Evolutionary conservation across 1,284 basidiomycete genomes (phyloP).

Genomic region (Meira nashicola): DNA sequence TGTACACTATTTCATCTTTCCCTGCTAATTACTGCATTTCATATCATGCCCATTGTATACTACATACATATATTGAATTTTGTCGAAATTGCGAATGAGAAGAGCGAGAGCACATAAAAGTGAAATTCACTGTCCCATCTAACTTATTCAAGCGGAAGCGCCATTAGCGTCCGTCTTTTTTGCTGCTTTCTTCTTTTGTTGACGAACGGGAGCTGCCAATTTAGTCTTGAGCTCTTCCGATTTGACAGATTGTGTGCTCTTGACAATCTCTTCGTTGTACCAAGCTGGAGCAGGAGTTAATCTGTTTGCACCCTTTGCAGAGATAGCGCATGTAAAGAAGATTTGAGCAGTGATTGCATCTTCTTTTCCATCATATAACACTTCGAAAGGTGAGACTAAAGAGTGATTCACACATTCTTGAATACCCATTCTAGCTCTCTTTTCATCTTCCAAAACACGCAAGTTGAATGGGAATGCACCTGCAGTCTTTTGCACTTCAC

Average conservation of each 20-base stretch:
- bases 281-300: constrained; percentile 81
- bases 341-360: constrained; percentile 64
- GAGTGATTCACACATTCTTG: constrained; percentile 92
- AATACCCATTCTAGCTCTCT: constrained; percentile 86
- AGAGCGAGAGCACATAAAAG: too few species aligned
- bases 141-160: too few species aligned
- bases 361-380: constrained; percentile 53
- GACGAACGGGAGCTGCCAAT: constrained; percentile 2
- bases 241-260: constrained; percentile 61
- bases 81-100: too few species aligned
- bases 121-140: too few species aligned
- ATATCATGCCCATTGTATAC: too few species aligned
- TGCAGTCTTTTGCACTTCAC: constrained; percentile 94
- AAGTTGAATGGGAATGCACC: constrained; percentile 97
- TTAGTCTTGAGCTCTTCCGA: constrained; percentile 28
- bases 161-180: too few species aligned
- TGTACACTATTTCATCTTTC: too few species aligned
- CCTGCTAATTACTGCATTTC: too few species aligned
- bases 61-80: too few species aligned
- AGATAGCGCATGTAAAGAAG: constrained; percentile 90
- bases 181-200: constrained; percentile 9
- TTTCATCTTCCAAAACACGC: constrained; percentile 87
- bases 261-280: constrained; percentile 86
- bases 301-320: constrained; percentile 64
- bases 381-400: constrained; percentile 82